Conservation (phyloP, 1,139 yeast species). For the Lodderomyces pseudojiufengensis region DNA sequence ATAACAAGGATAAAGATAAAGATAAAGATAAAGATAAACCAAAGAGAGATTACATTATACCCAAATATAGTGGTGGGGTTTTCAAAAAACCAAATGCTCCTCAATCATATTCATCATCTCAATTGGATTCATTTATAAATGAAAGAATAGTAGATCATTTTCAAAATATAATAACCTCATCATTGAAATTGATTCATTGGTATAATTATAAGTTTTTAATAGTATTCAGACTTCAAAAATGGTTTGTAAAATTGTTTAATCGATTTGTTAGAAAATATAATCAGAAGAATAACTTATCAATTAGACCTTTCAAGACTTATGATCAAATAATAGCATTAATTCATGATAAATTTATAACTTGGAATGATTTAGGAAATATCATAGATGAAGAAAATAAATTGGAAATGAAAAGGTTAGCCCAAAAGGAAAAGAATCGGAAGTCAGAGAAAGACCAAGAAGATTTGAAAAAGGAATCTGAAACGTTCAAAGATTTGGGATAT, state of each 20-base stretch:
- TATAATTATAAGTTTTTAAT: slow-evolving; percentile 25
- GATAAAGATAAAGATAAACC: slow-evolving; percentile 6
- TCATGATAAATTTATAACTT: slow-evolving; percentile 18
- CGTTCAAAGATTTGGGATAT: slow-evolving; percentile 25
- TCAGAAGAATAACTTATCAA: slow-evolving; percentile 15
- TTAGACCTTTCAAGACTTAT: slow-evolving; percentile 22
- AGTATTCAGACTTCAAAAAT: slow-evolving; percentile 28
- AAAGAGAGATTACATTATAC: not conserved
- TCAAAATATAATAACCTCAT: slow-evolving; percentile 6
- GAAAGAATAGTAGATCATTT: slow-evolving; percentile 10
- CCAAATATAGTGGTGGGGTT: slow-evolving; percentile 3
- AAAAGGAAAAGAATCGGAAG: slow-evolving; percentile 11
- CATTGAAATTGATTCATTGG: slow-evolving; percentile 18
- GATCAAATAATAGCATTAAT: slow-evolving; percentile 25
- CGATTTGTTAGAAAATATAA: slow-evolving; percentile 33
- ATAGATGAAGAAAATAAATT: slow-evolving; percentile 25
- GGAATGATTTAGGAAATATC: slow-evolving; percentile 23
- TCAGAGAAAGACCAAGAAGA: slow-evolving; percentile 11
- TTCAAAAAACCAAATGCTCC: slow-evolving; percentile 2
- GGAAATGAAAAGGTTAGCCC: slow-evolving; percentile 20
- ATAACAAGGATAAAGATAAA: slow-evolving; percentile 2
- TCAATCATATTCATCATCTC: slow-evolving; percentile 8
- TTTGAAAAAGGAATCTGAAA: slow-evolving; percentile 17
- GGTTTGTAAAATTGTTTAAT: slow-evolving; percentile 40
- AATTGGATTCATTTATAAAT: slow-evolving; percentile 10